phyloP scores from a whole-genome alignment of 805 yeast species.

The Wickerhamomyces rabaulensis region DNA sequence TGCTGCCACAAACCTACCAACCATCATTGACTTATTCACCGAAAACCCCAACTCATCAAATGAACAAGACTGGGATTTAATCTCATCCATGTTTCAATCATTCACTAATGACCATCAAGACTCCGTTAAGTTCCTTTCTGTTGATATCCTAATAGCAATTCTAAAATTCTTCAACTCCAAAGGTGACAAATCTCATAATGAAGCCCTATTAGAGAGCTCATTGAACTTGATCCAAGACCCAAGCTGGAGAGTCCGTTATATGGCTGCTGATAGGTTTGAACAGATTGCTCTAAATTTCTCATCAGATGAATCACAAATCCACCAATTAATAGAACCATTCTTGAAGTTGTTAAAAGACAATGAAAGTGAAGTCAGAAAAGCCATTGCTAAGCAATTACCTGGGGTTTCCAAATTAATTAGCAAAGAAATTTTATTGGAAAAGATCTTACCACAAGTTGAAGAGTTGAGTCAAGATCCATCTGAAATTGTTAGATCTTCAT shows the following conservation, averaged over 20 bases:
- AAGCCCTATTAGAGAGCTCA: constrained; percentile 59
- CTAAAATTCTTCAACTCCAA: constrained; percentile 60
- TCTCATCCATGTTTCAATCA: constrained; percentile 76
- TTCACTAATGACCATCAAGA: constrained; percentile 86
- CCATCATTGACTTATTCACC: constrained; percentile 55
- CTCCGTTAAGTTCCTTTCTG: constrained; percentile 84
- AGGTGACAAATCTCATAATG: constrained; percentile 52
- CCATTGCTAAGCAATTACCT: constrained; percentile 88
- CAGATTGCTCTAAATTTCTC: constrained; percentile 62
- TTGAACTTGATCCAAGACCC: constrained; percentile 76
- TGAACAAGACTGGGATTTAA: constrained; percentile 68
- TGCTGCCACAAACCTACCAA: constrained; percentile 82
- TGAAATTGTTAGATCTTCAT: constrained; percentile 88
- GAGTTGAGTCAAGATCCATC: constrained; percentile 84
- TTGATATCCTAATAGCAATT: constrained; percentile 82
- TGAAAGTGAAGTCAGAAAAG: constrained; percentile 96
- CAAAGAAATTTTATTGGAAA: constrained; percentile 51
- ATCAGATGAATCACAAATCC: constrained; percentile 47
- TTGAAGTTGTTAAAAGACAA: constrained; percentile 78
- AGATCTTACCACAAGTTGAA: constrained; percentile 78
- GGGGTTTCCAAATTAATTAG: constrained; percentile 54
- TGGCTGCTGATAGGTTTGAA: constrained; percentile 94
- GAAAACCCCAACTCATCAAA: constrained; percentile 39
- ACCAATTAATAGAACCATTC: constrained; percentile 53
- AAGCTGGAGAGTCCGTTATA: constrained; percentile 97